Evolutionary conservation across 129 eudicot genomes (phyloP), one percentile per base, ranked within the genome.

Genomic region (Scalesia atractyloides): DNA sequence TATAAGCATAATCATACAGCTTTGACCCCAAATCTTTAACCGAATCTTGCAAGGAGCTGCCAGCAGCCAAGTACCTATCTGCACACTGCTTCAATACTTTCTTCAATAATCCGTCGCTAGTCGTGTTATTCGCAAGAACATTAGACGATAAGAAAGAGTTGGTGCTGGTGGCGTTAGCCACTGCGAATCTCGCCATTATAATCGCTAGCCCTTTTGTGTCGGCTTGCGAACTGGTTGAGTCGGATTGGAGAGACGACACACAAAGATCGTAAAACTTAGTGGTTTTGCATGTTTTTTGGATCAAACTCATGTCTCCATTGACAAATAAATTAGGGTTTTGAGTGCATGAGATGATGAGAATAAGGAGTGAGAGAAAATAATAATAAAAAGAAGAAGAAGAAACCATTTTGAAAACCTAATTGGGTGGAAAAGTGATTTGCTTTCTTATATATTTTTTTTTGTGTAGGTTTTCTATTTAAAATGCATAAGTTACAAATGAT

Each of bases 251-350:
- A 2, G 95, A 83, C 6, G 98, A 78, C 13, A 87, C 13, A 69
- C 98, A 93, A 39, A 93, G 88, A 56, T 89, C 95, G 64, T 83
- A 85, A 83, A 75, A 86, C 26, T 85, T 83, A 37, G 98, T 89
- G 86, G 70, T 81, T 68, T 87, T 87, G 79, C 98, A 93, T 1
- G 95, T 89, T 41, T 68, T 84, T 59, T 87, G 81, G 78, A 93
- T 93, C 51, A 93, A 80, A 58, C 70, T 79, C 11, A 64, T 19
- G 77, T 82, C 88, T 16, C 82, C 84, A 74, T 79, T 77, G 44
- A 53, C 85, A 7, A 73, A 74, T 7, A 72, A 16, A 3, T 5
- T 33, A 14, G 59, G 68, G 24, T 48, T 64, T 18, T 54, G 86
- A 69, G 69, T 56, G 69, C 72, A 73, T n/a, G 77, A 62, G 39